These are phyloP conservation scores for Elsinoe arachidis DNA, from an alignment of 2,329 filamentous ascomycete species.

Conservation along the genomic window DNA sequence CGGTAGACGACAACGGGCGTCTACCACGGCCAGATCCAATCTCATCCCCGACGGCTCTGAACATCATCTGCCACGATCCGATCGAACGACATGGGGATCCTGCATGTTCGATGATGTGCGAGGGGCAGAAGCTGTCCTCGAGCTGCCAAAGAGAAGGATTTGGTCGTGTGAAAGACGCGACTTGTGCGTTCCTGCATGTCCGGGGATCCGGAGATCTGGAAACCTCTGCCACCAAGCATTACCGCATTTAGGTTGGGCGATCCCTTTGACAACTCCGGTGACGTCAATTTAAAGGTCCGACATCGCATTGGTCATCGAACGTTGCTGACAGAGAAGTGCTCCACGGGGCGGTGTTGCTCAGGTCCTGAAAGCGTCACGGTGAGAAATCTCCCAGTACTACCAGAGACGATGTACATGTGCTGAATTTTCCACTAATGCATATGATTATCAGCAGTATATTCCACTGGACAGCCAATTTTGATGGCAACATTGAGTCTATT, in stretches of 20 bases:
- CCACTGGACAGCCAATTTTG: too few species aligned
- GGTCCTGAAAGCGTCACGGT: too few species aligned
- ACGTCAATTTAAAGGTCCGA: neutral
- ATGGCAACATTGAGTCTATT: too few species aligned
- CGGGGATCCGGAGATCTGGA: constrained; percentile 3
- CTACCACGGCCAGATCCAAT: neutral
- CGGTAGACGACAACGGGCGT: neutral
- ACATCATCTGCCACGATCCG: neutral
- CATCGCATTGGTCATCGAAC: neutral
- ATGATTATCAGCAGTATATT: too few species aligned
- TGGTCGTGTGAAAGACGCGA: neutral
- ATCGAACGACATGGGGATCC: neutral
- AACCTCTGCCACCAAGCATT: neutral
- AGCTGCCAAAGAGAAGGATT: neutral
- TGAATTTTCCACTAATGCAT: too few species aligned
- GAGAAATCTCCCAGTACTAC: too few species aligned
- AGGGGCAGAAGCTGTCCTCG: neutral
- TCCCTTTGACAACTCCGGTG: constrained; percentile 1
- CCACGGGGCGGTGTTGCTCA: too few species aligned
- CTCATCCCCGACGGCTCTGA: neutral
- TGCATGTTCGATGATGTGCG: neutral
- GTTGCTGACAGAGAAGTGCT: too few species aligned
- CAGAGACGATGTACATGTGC: too few species aligned
- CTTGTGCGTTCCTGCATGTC: neutral
- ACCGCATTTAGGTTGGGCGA: neutral